Evolutionary conservation across 768 basidiomycete species (phyloP).

Genomic region (Amanita phalloides): DNA sequence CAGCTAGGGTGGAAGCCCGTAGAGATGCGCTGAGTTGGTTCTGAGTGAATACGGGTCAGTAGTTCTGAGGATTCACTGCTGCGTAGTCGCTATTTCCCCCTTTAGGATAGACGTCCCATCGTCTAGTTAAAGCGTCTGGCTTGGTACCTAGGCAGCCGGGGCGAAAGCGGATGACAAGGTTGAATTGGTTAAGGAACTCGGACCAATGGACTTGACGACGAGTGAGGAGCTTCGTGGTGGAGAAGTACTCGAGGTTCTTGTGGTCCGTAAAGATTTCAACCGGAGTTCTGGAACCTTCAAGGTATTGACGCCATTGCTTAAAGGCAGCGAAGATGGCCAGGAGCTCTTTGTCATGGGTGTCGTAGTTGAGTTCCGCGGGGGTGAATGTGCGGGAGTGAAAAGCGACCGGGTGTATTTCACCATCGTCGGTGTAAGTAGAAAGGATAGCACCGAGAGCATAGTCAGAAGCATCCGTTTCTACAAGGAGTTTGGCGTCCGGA

Average conservation of each 20-base stretch:
- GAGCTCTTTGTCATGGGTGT: slow-evolving; percentile 41
- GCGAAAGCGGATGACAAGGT: slow-evolving; percentile 20
- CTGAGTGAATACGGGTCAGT: too few species aligned
- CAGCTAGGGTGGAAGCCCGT: too few species aligned
- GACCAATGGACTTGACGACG: slow-evolving; percentile 37
- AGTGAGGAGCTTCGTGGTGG: slow-evolving; percentile 25
- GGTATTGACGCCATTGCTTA: slow-evolving; percentile 20
- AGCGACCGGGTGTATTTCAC: slow-evolving; percentile 30
- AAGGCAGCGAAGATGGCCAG: slow-evolving; percentile 33
- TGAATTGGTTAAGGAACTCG: slow-evolving; percentile 27
- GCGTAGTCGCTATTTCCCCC: too few species aligned
- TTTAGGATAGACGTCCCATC: too few species aligned
- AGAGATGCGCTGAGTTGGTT: too few species aligned
- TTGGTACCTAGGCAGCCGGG: too few species aligned
- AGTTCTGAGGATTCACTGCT: too few species aligned
- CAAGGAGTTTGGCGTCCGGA: too few species aligned
- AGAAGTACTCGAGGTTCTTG: slow-evolving; percentile 36
- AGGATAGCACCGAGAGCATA: too few species aligned
- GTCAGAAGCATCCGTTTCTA: too few species aligned
- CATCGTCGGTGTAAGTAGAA: too few species aligned
- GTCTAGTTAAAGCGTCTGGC: too few species aligned
- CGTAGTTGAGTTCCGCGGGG: slow-evolving; percentile 35
- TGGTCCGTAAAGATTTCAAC: slow-evolving; percentile 16
- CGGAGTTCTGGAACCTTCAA: slow-evolving; percentile 15
- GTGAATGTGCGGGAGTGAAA: slow-evolving; percentile 22